Conservation (phyloP, 1,284 basidiomycete genomes). For the Prillingera fragicola region DNA sequence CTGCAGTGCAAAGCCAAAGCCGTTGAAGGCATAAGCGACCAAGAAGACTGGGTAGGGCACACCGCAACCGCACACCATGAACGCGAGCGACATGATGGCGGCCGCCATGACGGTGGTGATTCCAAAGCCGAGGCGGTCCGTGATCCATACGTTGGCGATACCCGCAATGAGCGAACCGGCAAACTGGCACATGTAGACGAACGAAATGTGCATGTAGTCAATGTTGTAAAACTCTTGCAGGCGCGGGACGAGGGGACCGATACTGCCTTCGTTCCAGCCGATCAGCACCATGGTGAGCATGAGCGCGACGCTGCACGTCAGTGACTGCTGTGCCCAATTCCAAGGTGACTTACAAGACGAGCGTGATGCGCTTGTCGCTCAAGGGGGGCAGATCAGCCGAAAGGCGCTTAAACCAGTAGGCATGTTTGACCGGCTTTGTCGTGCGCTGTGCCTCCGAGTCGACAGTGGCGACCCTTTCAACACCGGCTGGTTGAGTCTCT, state of each 20-base stretch:
- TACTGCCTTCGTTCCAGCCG: slow-evolving; percentile 17
- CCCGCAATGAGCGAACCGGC: slow-evolving; percentile 8
- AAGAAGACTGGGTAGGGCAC: slow-evolving; percentile 13
- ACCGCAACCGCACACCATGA: slow-evolving; percentile 9
- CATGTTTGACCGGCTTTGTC: too few relatives aligned
- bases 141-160: slow-evolving; percentile 54
- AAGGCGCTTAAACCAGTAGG: too few relatives aligned
- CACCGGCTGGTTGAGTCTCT: too few relatives aligned
- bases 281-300: slow-evolving; percentile 14
- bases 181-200: slow-evolving; percentile 11
- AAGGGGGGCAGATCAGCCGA: too few relatives aligned
- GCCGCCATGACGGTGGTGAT: slow-evolving; percentile 36
- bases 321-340: too few relatives aligned
- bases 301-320: slow-evolving; percentile 13
- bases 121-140: slow-evolving; percentile 58
- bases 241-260: slow-evolving; percentile 15
- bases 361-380: too few relatives aligned
- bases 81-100: slow-evolving; percentile 3
- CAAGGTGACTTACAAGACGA: too few relatives aligned
- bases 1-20: slow-evolving; percentile 13
- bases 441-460: too few relatives aligned
- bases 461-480: too few relatives aligned
- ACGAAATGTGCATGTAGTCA: slow-evolving; percentile 13
- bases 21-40: slow-evolving; percentile 10
- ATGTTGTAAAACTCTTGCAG: slow-evolving; percentile 17